Percentiles rank a stretch among this genome's conserved stretches.
Conservation (phyloP, 2,329 filamentous ascomycete genomes). For the Pezizomycotina sp. region DNA sequence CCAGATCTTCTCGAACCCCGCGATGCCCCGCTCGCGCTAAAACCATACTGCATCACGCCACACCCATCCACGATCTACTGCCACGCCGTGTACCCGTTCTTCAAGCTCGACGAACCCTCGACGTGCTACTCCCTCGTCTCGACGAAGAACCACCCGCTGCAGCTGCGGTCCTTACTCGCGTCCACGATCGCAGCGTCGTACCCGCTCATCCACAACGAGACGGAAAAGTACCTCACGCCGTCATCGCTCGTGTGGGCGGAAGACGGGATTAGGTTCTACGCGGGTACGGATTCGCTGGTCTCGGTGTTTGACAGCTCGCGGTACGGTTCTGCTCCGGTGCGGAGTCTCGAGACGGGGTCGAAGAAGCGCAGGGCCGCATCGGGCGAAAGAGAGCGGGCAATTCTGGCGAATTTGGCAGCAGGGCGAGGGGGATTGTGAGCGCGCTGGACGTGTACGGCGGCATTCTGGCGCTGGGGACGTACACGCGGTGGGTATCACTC, state of each 20-base stretch:
- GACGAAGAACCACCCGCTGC: slow-evolving; percentile 32
- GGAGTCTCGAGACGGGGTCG: slow-evolving; percentile 29
- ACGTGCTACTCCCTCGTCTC: slow-evolving; percentile 33
- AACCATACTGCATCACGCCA: slow-evolving; percentile 28
- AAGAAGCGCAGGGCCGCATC: slow-evolving; percentile 22
- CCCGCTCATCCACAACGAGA: slow-evolving; percentile 31
- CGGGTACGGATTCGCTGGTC: slow-evolving; percentile 31
- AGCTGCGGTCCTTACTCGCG: slow-evolving; percentile 33
- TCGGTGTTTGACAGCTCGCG: slow-evolving; percentile 33
- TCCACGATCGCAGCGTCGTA: slow-evolving; percentile 31
- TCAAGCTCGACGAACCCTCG: slow-evolving; percentile 29
- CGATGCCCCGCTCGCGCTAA: slow-evolving; percentile 25
- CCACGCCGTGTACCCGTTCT: slow-evolving; percentile 33
- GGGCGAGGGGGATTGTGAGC: slow-evolving; percentile 33
- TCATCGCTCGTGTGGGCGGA: slow-evolving; percentile 32
- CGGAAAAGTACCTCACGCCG: slow-evolving; percentile 32
- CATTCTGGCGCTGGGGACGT: slow-evolving; percentile 34
- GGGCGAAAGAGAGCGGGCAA: too few relatives aligned
- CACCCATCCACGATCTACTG: slow-evolving; percentile 31
- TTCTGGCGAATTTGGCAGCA: slow-evolving; percentile 25
- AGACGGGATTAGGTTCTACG: slow-evolving; percentile 32
- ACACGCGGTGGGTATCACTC: slow-evolving; percentile 33
- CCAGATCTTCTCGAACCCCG: slow-evolving; percentile 27
- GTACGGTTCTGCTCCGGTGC: slow-evolving; percentile 26
- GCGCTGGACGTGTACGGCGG: slow-evolving; percentile 29